Percentiles rank a stretch among this genome's conserved stretches.
Evolutionary conservation across 108 stramenopile genomes (phyloP).

Genomic region (Epithemia pelagica): DNA sequence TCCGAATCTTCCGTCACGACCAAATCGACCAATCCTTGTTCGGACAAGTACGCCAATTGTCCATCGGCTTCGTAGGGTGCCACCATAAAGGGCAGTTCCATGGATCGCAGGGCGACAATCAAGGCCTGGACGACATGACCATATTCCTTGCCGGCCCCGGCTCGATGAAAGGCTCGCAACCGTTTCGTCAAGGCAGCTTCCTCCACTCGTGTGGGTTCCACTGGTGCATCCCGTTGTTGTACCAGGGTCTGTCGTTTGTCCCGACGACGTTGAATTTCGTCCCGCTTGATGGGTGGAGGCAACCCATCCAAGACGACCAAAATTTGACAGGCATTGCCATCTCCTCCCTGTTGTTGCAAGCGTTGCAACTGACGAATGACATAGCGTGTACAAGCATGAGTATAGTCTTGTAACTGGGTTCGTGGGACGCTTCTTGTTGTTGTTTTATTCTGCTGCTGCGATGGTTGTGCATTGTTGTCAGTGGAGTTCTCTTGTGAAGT

Average conservation of each 20-base stretch:
- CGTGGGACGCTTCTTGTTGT: background rate
- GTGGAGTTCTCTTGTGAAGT: conserved; percentile 10
- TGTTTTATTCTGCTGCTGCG: conserved; percentile 11
- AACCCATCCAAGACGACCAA: conserved; percentile 74
- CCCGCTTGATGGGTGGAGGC: conserved; percentile 61
- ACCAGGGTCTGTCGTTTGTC: conserved; percentile 8
- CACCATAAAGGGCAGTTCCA: conserved; percentile 63
- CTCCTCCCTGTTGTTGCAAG: conserved; percentile 25
- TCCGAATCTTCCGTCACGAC: conserved; percentile 98
- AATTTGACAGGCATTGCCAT: conserved; percentile 39
- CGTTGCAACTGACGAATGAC: conserved; percentile 39
- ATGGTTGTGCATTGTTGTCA: background rate
- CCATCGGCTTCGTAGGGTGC: conserved; percentile 99
- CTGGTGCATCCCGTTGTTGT: conserved; percentile 14
- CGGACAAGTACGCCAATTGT: conserved; percentile 87
- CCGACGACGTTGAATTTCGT: conserved; percentile 16
- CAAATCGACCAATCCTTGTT: conserved; percentile 58
- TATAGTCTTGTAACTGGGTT: conserved; percentile 21
- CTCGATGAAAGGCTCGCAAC: conserved; percentile 48
- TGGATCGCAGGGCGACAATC: conserved; percentile 27
- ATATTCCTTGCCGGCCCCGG: conserved; percentile 48
- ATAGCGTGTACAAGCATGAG: conserved; percentile 32
- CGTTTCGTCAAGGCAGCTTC: conserved; percentile 20
- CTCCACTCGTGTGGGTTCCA: background rate
- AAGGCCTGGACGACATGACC: conserved; percentile 26